Evolutionary conservation across 371 early-diverging fungal genomes (phyloP).

Genomic region (Massospora cicadina): DNA sequence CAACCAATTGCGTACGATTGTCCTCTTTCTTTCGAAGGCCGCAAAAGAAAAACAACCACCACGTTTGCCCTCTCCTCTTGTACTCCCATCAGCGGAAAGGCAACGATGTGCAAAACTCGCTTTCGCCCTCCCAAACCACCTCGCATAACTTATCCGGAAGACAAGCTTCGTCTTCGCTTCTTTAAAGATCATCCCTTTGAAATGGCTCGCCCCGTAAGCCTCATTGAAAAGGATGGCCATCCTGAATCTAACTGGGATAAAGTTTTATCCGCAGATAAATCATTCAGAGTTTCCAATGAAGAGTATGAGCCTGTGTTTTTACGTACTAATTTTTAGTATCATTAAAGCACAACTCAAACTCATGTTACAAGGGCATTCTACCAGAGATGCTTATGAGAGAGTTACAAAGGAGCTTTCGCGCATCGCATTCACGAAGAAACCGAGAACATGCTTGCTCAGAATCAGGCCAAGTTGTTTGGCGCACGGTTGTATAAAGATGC

Average conservation of each 20-base stretch:
- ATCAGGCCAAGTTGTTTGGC: background rate
- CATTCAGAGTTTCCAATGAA: background rate
- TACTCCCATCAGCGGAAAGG: background rate
- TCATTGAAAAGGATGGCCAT: conserved; percentile 30
- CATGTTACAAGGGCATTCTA: conserved; percentile 40
- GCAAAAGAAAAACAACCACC: background rate
- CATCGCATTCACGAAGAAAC: conserved; percentile 1
- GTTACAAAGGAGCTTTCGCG: conserved; percentile 20
- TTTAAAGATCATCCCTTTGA: conserved; percentile 83
- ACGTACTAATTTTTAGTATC: conserved; percentile 24
- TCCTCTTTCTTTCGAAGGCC: background rate
- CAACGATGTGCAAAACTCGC: background rate
- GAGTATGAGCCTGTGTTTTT: background rate
- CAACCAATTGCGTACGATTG: background rate
- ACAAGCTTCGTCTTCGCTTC: conserved; percentile 56
- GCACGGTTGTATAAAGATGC: background rate
- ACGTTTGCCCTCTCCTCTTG: background rate
- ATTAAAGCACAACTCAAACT: conserved; percentile 58
- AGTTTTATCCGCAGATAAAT: background rate
- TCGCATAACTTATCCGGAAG: conserved; percentile 69
- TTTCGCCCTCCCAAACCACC: conserved; percentile 20
- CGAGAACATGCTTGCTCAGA: background rate
- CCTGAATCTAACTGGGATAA: background rate
- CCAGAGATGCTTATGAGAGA: conserved; percentile 51
- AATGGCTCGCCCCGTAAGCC: conserved; percentile 38